A percentile compares a stretch with the other conserved stretches of the same genome.
Evolutionary conservation across 768 basidiomycete species (phyloP).

Genomic region (Agaricus blazei): DNA sequence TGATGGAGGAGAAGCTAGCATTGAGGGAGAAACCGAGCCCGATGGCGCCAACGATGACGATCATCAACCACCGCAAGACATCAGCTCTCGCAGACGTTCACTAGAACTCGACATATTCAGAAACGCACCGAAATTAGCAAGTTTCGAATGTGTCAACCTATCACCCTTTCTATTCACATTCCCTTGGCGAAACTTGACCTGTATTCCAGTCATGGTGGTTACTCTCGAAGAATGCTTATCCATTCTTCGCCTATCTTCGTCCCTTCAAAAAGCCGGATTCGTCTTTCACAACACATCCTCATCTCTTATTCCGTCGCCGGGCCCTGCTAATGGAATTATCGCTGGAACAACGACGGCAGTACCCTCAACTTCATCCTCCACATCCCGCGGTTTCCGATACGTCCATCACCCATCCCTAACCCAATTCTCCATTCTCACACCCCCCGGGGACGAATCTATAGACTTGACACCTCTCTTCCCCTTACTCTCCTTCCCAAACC

Average conservation of each 20-base stretch:
- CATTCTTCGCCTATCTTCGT: constrained; percentile 22
- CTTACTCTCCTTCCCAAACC: constrained; percentile 27
- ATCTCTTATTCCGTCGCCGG: background rate
- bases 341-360: background rate
- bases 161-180: constrained; percentile 27
- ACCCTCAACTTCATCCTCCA: background rate
- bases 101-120: constrained; percentile 23
- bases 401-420: constrained; percentile 28
- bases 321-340: background rate
- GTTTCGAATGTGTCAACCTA: constrained; percentile 30
- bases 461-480: constrained; percentile 31
- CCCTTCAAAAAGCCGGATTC: constrained; percentile 22
- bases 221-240: constrained; percentile 26
- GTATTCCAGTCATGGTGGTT: constrained; percentile 27
- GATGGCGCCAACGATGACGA: background rate
- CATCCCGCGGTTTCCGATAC: constrained; percentile 3
- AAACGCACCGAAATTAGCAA: constrained; percentile 23
- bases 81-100: background rate
- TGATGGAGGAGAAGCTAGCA: background rate
- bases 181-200: constrained; percentile 27
- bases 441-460: constrained; percentile 28
- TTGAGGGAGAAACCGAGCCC: background rate
- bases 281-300: constrained; percentile 18
- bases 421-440: constrained; percentile 31
- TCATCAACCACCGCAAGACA: background rate